Evolutionary conservation across 2,329 filamentous ascomycete genomes (phyloP), one percentile per base, ranked within the genome.

Genomic region (Xylogone sp.): DNA sequence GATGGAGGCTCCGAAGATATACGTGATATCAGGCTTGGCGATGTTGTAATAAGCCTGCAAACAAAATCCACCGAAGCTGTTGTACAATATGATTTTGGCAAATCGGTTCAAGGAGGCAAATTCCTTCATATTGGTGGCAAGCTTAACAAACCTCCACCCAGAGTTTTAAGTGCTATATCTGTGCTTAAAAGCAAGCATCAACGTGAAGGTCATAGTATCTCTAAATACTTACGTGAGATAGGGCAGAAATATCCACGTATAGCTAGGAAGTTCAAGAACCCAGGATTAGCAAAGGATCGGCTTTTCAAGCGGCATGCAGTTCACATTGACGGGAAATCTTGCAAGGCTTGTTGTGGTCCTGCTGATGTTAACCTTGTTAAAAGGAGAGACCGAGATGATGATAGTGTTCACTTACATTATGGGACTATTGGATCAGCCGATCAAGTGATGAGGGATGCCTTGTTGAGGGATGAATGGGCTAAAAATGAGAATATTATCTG

Each of bases 401-500:
- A 51, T 21, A 20, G 50, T 19, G 6, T 27, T n/a, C 19, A 43
- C 27, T 48, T 27, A 54, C 62, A 64, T 56, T 59, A 61, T 53
- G 59, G 60, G 20, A 51, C 57, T 3, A 61, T 63, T 48, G 60
- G 53, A 22, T 62, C 59, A 16, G 67, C 67, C 0, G 63, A 69
- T 0, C 68, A 63, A 43, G 52, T 70, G 0, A 57, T 69, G 46
- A 64, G 63, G 50, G 61, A 67, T 24, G 56, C 57, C 0, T 21
- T 18, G 1, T 57, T 52, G 13, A 45, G 65, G 4, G 54, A 69
- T 21, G 45, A 61, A 7, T 45, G 68, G 0, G 53, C 59, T 31
- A 62, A 66, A 13, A 54, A 54, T 1, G 57, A 65, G 18, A 52
- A 50, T 1, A 12, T 69, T 2, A 65, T 69, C 4, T 68, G 64